Evolutionary conservation across 2,329 filamentous ascomycete species (phyloP).

Genomic region (Calonectria multiphialidica): DNA sequence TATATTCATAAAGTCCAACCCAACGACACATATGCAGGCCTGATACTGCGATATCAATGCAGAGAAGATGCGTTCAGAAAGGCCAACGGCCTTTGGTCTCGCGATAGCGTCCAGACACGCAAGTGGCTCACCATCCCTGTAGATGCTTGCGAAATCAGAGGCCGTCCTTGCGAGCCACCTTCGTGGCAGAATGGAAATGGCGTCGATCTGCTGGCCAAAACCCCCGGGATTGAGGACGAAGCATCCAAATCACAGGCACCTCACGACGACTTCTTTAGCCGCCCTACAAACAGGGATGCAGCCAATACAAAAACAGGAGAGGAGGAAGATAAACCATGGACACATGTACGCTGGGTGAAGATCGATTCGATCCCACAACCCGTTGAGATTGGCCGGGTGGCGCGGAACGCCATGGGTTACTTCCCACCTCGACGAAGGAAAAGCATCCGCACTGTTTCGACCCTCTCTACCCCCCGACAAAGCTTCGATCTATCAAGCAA

Average conservation of each 20-base stretch:
- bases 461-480: conserved; percentile 74
- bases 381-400: conserved; percentile 88
- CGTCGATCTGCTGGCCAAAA: conserved; percentile 65
- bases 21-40: conserved; percentile 89
- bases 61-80: conserved; percentile 85
- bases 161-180: conserved; percentile 73
- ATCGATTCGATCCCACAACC: conserved; percentile 77
- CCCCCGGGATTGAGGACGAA: conserved; percentile 52
- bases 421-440: conserved; percentile 93
- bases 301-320: conserved; percentile 40
- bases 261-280: conserved; percentile 58
- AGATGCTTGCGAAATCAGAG: conserved; percentile 88
- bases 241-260: conserved; percentile 38
- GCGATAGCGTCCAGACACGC: conserved; percentile 88
- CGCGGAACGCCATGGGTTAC: conserved; percentile 85
- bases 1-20: conserved; percentile 90
- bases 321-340: conserved; percentile 78
- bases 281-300: conserved; percentile 48
- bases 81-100: conserved; percentile 94
- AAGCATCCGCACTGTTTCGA: conserved; percentile 76
- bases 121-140: conserved; percentile 88
- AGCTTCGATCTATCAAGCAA: conserved; percentile 71
- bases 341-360: conserved; percentile 89
- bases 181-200: conserved; percentile 52
- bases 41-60: conserved; percentile 92